phyloP scores from a whole-genome alignment of 164 flowering plant genomes.

The Vitis rupestris region DNA sequence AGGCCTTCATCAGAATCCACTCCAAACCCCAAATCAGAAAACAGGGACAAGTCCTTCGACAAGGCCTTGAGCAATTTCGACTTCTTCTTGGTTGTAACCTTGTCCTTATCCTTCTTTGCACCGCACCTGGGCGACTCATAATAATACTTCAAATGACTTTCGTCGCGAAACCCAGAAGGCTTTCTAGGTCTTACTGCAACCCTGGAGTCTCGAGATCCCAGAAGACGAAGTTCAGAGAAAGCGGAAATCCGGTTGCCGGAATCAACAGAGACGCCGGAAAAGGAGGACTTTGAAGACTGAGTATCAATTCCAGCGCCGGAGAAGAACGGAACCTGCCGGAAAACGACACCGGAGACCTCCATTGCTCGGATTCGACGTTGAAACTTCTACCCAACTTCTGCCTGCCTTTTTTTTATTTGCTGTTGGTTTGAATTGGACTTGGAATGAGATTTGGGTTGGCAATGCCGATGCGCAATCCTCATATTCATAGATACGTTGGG shows the following conservation, averaged over 20 bases:
- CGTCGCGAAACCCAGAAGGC: constrained; percentile 25
- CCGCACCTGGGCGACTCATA: constrained; percentile 17
- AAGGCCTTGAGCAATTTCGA: constrained; percentile 43
- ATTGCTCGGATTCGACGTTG: constrained; percentile 17
- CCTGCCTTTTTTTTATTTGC: too few relatives aligned
- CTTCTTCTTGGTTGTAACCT: constrained; percentile 31
- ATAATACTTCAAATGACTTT: constrained; percentile 30
- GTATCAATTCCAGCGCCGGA: constrained; percentile 25
- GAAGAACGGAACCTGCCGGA: constrained; percentile 22
- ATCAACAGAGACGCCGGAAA: not conserved
- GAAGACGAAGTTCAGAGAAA: not conserved
- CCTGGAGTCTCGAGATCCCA: not conserved
- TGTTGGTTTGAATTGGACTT: too few relatives aligned
- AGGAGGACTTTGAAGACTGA: constrained; percentile 10
- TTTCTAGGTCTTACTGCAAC: not conserved
- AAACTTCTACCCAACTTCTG: not conserved
- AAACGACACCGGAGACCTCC: constrained; percentile 40
- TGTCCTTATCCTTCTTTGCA: constrained; percentile 16
- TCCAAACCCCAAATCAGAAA: constrained; percentile 25
- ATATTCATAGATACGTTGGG: too few relatives aligned
- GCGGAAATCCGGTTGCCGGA: not conserved
- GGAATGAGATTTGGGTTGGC: too few relatives aligned
- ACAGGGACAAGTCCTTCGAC: constrained; percentile 32
- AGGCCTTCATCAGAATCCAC: constrained; percentile 17
- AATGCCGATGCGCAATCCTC: too few relatives aligned